Conservation (phyloP, 2,329 filamentous ascomycete species). For the Neopestalotiopsis clavispora region DNA sequence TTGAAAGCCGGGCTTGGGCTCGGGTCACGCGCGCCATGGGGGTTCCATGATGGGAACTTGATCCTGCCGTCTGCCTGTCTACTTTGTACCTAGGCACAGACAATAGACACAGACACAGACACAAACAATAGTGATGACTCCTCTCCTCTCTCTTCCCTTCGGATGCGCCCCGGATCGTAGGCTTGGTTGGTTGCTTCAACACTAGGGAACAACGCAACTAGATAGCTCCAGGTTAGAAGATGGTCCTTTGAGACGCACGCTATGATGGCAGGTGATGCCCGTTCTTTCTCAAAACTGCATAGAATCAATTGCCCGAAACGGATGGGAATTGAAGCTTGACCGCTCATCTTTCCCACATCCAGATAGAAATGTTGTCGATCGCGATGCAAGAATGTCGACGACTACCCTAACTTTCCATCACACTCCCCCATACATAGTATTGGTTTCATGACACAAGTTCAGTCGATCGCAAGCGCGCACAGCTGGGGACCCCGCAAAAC, state of each 20-base stretch:
- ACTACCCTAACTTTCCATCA: too few species aligned
- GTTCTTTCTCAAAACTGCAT: background rate
- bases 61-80: too few species aligned
- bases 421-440: too few species aligned
- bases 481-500: background rate
- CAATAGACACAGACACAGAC: background rate
- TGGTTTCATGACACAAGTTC: background rate
- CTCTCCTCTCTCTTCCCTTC: background rate
- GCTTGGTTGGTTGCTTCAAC: background rate
- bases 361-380: background rate
- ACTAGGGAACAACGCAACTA: background rate
- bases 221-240: background rate
- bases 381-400: too few species aligned
- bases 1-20: background rate
- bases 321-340: background rate
- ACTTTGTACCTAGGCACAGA: background rate
- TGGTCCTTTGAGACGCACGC: background rate
- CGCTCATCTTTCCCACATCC: background rate
- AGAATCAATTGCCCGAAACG: background rate
- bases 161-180: background rate
- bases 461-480: background rate
- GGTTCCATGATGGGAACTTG: too few species aligned
- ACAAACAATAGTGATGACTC: background rate
- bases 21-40: background rate
- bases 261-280: background rate